phyloP scores from a whole-genome alignment of 140 eudicot genomes.

The Flaveria floridana region DNA sequence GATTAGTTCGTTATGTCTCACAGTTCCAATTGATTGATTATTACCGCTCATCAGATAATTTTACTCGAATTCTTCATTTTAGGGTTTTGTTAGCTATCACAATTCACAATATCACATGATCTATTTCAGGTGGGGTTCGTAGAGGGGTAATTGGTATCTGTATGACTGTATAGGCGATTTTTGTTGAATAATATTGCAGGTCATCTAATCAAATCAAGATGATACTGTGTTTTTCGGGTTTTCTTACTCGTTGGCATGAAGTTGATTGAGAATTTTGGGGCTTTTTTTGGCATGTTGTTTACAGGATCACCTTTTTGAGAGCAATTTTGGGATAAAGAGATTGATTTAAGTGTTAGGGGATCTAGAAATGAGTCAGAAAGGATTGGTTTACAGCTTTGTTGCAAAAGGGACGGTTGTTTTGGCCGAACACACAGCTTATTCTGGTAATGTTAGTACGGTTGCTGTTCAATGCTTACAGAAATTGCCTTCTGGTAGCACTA shows the following conservation, averaged over 20 bases:
- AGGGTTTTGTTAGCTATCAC: slow-evolving; percentile 22
- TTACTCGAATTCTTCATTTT: not conserved
- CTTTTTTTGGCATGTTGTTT: not conserved
- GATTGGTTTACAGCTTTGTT: slow-evolving; percentile 92
- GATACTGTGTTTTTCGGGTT: not conserved
- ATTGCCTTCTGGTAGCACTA: slow-evolving; percentile 82
- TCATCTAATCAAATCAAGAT: slow-evolving; percentile 2
- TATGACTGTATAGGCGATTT: not conserved
- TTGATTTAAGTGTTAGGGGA: slow-evolving; percentile 14
- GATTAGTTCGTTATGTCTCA: slow-evolving; percentile 8
- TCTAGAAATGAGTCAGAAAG: slow-evolving; percentile 68
- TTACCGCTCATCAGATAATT: slow-evolving; percentile 14
- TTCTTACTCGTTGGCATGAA: not conserved
- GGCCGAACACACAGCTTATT: slow-evolving; percentile 91
- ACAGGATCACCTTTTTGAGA: slow-evolving; percentile 8
- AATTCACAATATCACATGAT: not conserved
- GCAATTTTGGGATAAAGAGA: slow-evolving; percentile 14
- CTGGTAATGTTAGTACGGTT: slow-evolving; percentile 92
- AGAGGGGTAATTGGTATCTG: not conserved
- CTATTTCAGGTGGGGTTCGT: not conserved
- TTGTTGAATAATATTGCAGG: no score
- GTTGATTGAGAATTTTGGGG: slow-evolving; percentile 3
- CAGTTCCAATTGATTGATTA: slow-evolving; percentile 17
- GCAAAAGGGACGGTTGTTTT: slow-evolving; percentile 88
- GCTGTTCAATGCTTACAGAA: slow-evolving; percentile 96